Evolutionary conservation across 1,284 basidiomycete genomes (phyloP), one percentile per base, ranked within the genome.

Genomic region (Microbotryum intermedium): DNA sequence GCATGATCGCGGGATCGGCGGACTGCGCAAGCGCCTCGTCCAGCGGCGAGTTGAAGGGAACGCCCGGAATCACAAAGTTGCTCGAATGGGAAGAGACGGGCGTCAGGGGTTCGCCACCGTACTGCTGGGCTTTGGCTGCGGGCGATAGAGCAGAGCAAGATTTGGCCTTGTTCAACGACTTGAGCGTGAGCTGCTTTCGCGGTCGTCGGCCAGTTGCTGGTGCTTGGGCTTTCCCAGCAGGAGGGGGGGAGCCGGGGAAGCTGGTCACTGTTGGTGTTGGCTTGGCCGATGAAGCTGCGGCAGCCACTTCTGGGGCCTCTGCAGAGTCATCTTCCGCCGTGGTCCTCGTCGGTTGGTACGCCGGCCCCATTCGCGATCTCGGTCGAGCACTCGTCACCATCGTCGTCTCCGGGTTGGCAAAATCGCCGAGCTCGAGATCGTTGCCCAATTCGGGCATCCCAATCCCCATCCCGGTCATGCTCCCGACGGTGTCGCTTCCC

Each of bases 161-260:
- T 44, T 66, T 65, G 10, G 66, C 66, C 59, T 63, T 62, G 66
- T 68, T 68, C 59, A 68, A 39, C 26, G 64, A 54, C 44, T 58
- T 62, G 21, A 53, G 23, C n/a, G 64, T 55, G 46, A 68, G 54
- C 23, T 57, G 39, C 30, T 59, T 59, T 28, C 53, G 60, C 42
- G 60, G 60, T 49, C 60, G 29, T 16, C 30, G 43, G 6, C 26
- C 51, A 20, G 57, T 59, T 13, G 58, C 48, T 0, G 56, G 59
- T 4, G 48, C 34, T 13, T n/a, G 7, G 11, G 23, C 9, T 28
- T 6, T 11, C 7, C 39, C 23, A 55, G 59, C 20, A 2, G 39
- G 58, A 7, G 58, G 56, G 1, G 53, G 55, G 1, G 64, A 57
- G 16, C 34, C 34, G 18, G 34, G 34, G 34, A 39, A 39, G 34